Base-by-base conservation (phyloP, 73 alveolate genomes). In the Urostyla sp. region DNA sequence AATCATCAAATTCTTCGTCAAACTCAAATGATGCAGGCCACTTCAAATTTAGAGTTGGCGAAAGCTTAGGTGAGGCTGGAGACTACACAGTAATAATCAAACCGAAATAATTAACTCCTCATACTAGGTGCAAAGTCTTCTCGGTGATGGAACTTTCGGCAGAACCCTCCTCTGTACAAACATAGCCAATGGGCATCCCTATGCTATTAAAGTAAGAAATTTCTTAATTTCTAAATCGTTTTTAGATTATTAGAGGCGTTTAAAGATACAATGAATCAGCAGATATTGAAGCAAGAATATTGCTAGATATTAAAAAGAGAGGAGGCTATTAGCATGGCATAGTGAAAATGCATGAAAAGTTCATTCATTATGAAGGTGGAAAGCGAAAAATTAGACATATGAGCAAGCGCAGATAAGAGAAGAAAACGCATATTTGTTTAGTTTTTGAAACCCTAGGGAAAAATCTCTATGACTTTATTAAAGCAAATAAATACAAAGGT, bases 71-170 rank as follows among this genome's bases (percentile, higher is more conserved):
- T 13, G 24, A 66, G n/a, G n/a, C n/a, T n/a, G n/a, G n/a, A 40
- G 6, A 55, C 31, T 44, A 40, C 7, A n/a, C 45, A 24, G 67
- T 66, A 66, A 44, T 13, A 26, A 4, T 45, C 5, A 15, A 27
- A 31, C 23, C 26, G 20, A 4, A 5, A 18, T 3, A 48, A 3
- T 48, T 69, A 3, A 46, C n/a, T n/a, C n/a, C n/a, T n/a, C n/a
- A n/a, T n/a, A n/a, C n/a, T n/a, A 69, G 84, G 54, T 69, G 3
- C 56, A 45, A 20, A 35, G 13, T 10, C 90, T 85, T 60, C 86
- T 97, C 52, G 93, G 98, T 28, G 98, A 94, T 88, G 99, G 99
- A 30, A 95, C 99, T 36, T 97, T 97, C 77, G 99, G 99, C 49
- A 87, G 98, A 85, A 98, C 92, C 67, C 40, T 88, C 28, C 84